Evolutionary conservation across 1,284 basidiomycete genomes (phyloP).

Genomic region (Cryptococcus sp.): DNA sequence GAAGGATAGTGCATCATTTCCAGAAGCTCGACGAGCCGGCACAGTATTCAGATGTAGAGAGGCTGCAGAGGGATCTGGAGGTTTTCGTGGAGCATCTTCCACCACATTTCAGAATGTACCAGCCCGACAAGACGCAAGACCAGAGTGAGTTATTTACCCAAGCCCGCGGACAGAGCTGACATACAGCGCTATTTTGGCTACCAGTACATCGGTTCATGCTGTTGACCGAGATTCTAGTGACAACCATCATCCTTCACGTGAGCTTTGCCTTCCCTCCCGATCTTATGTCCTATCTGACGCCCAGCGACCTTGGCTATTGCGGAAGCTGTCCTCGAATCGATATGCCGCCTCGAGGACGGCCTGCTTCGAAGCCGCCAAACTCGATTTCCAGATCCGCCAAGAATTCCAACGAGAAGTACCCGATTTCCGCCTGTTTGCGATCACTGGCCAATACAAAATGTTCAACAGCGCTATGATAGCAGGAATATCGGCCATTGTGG

Average conservation of each 20-base stretch:
- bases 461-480: constrained; percentile 48
- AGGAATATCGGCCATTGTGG: constrained; percentile 46
- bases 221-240: constrained; percentile 42
- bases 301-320: constrained; percentile 43
- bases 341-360: constrained; percentile 40
- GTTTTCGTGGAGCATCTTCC: constrained; percentile 71
- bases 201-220: constrained; percentile 45
- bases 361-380: constrained; percentile 44
- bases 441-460: constrained; percentile 42
- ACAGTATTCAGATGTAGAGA: constrained; percentile 77
- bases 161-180: background rate
- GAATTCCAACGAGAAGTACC: constrained; percentile 39
- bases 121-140: constrained; percentile 74
- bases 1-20: constrained; percentile 89
- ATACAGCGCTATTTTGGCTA: constrained; percentile 30
- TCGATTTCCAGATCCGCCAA: constrained; percentile 44
- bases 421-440: constrained; percentile 25
- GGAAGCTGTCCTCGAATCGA: constrained; percentile 38
- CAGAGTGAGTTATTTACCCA: constrained; percentile 37
- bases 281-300: background rate
- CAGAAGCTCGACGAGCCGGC: constrained; percentile 77
- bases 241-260: constrained; percentile 46
- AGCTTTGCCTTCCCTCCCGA: constrained; percentile 5
- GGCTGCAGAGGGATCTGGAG: constrained; percentile 78
- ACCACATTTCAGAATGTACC: constrained; percentile 53